Conservation (phyloP, 2,329 filamentous ascomycete species). For the Neocucurbitaria cava region DNA sequence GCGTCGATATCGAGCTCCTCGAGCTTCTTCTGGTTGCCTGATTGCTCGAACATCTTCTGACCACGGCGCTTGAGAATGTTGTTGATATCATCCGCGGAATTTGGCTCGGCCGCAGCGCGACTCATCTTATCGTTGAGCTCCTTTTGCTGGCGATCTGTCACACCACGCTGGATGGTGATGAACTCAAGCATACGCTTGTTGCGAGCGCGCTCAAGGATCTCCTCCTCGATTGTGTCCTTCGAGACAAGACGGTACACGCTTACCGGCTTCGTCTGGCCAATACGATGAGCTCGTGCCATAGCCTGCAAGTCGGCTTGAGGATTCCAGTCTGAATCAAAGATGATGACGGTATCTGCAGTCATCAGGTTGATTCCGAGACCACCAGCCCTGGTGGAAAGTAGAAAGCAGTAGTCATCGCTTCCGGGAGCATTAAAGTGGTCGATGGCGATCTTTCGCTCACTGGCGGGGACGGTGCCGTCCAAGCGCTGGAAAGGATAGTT, state of each 20-base stretch:
- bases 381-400: constrained; percentile 93
- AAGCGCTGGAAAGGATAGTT: constrained; percentile 96
- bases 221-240: constrained; percentile 98
- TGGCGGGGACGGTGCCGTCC: constrained; percentile 91
- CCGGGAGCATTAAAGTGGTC: constrained; percentile 98
- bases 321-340: constrained; percentile 99
- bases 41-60: constrained; percentile 99
- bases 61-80: constrained; percentile 95
- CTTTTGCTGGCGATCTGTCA: constrained; percentile 91
- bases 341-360: constrained; percentile 96
- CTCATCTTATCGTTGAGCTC: constrained; percentile 74
- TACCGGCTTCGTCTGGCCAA: constrained; percentile 94
- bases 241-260: constrained; percentile 96
- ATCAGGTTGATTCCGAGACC: constrained; percentile 99
- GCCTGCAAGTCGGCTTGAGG: constrained; percentile 97
- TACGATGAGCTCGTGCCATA: constrained; percentile 97
- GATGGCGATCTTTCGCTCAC: constrained; percentile 88
- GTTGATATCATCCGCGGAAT: constrained; percentile 92
- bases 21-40: constrained; percentile 92
- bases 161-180: constrained; percentile 94
- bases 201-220: constrained; percentile 91
- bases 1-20: constrained; percentile 98
- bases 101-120: constrained; percentile 77
- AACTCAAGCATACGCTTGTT: constrained; percentile 98
- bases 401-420: constrained; percentile 94